Percentiles rank a stretch among this genome's conserved stretches.
Evolutionary conservation across 129 eudicot genomes (phyloP).

Genomic region (Erigeron canadensis): DNA sequence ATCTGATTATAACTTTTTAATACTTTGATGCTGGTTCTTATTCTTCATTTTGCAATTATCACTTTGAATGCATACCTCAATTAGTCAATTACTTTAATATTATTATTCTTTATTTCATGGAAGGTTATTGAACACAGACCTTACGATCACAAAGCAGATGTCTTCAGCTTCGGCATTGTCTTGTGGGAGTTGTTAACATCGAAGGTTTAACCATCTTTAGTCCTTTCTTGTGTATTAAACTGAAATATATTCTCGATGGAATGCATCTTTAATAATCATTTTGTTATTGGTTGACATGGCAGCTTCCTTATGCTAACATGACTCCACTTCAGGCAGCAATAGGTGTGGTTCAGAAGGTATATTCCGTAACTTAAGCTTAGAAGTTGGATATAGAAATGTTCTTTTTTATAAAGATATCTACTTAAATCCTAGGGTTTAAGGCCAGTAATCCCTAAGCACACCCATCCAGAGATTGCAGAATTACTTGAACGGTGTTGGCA

Average conservation of each 20-base stretch:
- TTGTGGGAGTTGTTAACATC: conserved; percentile 60
- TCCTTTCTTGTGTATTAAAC: background rate
- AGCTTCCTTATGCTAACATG: conserved; percentile 62
- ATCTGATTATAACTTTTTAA: background rate
- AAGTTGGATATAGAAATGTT: background rate
- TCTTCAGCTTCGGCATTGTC: conserved; percentile 62
- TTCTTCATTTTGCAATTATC: background rate
- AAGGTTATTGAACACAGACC: conserved; percentile 66
- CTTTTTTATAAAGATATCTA: background rate
- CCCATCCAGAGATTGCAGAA: conserved; percentile 45
- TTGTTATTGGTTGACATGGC: conserved; percentile 21
- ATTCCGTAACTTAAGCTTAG: conserved; percentile 12
- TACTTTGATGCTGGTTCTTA: too few species aligned
- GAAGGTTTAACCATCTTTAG: conserved; percentile 38
- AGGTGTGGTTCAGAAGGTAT: conserved; percentile 64
- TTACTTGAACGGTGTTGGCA: conserved; percentile 60
- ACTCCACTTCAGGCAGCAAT: conserved; percentile 64
- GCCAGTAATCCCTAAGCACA: conserved; percentile 45
- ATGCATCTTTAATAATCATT: conserved; percentile 8
- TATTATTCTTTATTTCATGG: conserved; percentile 13
- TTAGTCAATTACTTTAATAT: background rate
- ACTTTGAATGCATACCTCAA: background rate
- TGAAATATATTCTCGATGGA: background rate
- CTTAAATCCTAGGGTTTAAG: conserved; percentile 47
- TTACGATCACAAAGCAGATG: conserved; percentile 57